These are phyloP conservation scores for Anisodus tanguticus DNA, from an alignment of 257 asterid species.

Conservation along the genomic window DNA sequence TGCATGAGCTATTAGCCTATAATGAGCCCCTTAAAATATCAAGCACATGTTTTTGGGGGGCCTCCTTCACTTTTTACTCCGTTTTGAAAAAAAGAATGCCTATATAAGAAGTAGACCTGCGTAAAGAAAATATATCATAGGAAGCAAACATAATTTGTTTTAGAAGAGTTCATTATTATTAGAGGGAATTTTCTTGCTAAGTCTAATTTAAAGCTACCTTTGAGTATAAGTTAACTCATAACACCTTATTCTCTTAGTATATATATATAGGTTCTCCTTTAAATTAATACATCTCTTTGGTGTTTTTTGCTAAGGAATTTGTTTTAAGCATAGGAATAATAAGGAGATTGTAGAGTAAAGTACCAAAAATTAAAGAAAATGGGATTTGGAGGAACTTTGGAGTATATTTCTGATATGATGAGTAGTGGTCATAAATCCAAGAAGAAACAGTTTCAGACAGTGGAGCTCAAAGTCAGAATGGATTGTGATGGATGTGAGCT, in stretches of 20 bases:
- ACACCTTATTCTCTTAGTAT: too few species aligned
- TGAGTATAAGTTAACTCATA: too few species aligned
- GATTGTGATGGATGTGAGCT: conserved; percentile 92
- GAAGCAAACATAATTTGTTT: background rate
- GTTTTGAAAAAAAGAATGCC: conserved; percentile 21
- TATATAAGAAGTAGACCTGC: conserved; percentile 46
- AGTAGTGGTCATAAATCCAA: conserved; percentile 56
- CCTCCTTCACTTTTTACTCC: background rate
- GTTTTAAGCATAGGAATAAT: background rate
- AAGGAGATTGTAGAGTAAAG: background rate
- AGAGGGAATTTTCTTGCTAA: too few species aligned
- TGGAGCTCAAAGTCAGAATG: conserved; percentile 79
- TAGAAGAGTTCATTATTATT: too few species aligned
- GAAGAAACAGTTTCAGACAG: conserved; percentile 65
- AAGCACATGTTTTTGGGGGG: background rate
- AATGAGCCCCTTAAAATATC: background rate
- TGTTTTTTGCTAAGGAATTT: background rate
- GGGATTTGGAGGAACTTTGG: conserved; percentile 78
- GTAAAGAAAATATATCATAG: conserved; percentile 29
- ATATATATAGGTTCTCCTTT: too few species aligned
- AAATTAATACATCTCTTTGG: background rate
- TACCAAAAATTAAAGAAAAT: conserved; percentile 31
- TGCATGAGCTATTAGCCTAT: background rate
- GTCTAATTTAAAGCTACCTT: too few species aligned
- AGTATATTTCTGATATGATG: conserved; percentile 66